Percentiles rank a stretch among this genome's conserved stretches.
These are phyloP conservation scores for Dioscorea dumetorum DNA, from an alignment of 106 monocot genomes.

Conservation along the genomic window DNA sequence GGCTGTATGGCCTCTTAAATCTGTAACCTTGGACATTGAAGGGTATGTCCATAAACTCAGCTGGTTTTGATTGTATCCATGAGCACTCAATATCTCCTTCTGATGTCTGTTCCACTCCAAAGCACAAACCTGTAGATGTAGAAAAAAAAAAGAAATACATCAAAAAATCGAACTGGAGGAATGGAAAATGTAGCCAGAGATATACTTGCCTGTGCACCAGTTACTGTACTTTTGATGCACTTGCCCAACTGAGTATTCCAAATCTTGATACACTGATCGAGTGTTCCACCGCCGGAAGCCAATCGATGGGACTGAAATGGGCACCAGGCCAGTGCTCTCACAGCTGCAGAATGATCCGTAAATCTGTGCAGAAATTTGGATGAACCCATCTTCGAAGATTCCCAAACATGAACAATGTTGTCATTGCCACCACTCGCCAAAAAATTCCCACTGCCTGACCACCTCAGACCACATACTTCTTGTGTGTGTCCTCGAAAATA, in stretches of 20 bases:
- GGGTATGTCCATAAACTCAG: conserved; percentile 42
- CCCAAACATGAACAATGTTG: conserved; percentile 36
- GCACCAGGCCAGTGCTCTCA: conserved; percentile 53
- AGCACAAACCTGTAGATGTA: conserved; percentile 36
- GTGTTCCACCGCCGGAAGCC: conserved; percentile 47
- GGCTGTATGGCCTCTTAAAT: conserved; percentile 31
- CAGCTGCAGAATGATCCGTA: conserved; percentile 31
- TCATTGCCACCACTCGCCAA: conserved; percentile 56
- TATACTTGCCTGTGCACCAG: conserved; percentile 29
- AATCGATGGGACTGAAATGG: conserved; percentile 31
- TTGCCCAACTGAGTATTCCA: conserved; percentile 28
- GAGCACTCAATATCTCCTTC: conserved; percentile 50
- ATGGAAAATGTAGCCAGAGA: not conserved
- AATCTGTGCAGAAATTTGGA: conserved; percentile 33
- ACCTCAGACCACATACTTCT: conserved; percentile 40
- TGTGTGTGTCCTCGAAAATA: conserved; percentile 18
- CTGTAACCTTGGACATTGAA: conserved; percentile 35
- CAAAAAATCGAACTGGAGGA: not conserved
- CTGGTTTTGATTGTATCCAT: conserved; percentile 32
- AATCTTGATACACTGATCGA: conserved; percentile 40
- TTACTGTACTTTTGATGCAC: conserved; percentile 20
- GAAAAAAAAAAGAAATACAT: no score
- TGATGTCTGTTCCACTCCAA: conserved; percentile 53
- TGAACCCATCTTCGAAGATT: conserved; percentile 14
- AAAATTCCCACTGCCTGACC: conserved; percentile 30